These are phyloP conservation scores for Phanerochaete sordida DNA, from an alignment of 768 basidiomycete genomes.

Conservation along the genomic window DNA sequence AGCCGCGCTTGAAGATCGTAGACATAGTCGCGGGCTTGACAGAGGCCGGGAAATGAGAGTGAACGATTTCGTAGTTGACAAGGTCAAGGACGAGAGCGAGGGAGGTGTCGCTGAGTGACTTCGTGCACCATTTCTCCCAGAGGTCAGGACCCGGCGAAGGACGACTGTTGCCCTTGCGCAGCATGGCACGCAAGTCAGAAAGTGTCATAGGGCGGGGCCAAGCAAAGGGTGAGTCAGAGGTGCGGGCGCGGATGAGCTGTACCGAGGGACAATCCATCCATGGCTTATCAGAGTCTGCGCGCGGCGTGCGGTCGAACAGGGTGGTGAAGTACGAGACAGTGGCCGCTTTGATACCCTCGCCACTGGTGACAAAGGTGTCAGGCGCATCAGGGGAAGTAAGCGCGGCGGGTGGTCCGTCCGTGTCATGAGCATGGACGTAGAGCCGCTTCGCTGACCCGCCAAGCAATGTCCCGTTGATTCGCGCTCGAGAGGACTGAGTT, in stretches of 20 bases:
- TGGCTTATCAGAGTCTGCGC: no score
- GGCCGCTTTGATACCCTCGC: no score
- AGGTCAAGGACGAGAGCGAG: constrained; percentile 23
- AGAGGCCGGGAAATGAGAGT: constrained; percentile 23
- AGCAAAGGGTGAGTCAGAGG: constrained; percentile 17
- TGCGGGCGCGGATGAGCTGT: background rate
- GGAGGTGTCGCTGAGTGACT: constrained; percentile 20
- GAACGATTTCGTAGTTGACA: constrained; percentile 24
- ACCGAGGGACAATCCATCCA: no score
- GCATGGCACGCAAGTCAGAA: constrained; percentile 18
- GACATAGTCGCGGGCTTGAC: constrained; percentile 24
- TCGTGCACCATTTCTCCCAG: constrained; percentile 35
- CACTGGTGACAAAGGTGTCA: no score
- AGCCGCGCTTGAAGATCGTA: constrained; percentile 27
- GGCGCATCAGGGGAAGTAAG: no score
- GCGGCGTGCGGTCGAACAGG: no score
- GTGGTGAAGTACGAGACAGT: no score
- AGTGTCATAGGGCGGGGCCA: constrained; percentile 21
- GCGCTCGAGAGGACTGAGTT: background rate
- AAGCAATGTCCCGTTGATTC: no score
- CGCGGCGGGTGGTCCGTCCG: no score
- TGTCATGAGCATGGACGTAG: no score
- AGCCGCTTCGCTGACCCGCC: no score
- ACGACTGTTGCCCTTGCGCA: constrained; percentile 24
- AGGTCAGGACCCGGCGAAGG: constrained; percentile 30